Evolutionary conservation across 495 filamentous ascomycete genomes (phyloP).

Genomic region (Amorphotheca resinae): DNA sequence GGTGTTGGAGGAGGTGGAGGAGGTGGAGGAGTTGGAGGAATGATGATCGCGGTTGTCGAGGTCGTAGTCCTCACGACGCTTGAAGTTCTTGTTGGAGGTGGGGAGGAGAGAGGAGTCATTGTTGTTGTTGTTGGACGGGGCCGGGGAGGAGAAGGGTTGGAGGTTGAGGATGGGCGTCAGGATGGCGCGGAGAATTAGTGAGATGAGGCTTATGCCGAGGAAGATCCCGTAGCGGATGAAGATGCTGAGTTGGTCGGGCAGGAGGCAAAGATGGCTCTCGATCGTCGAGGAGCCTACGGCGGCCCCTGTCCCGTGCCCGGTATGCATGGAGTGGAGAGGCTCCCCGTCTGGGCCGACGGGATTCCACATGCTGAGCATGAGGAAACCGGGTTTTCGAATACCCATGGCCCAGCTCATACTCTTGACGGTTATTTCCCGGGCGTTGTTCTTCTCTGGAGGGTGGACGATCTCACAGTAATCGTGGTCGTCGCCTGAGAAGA

Average conservation of each 20-base stretch:
- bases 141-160: constrained; percentile 26
- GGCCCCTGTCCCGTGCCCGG: constrained; percentile 14
- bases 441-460: constrained; percentile 44
- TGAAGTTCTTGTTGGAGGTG: constrained; percentile 9
- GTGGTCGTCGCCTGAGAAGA: constrained; percentile 95
- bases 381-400: constrained; percentile 77
- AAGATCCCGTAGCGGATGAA: constrained; percentile 65
- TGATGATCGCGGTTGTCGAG: not conserved
- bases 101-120: constrained; percentile 11
- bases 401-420: constrained; percentile 93
- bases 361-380: constrained; percentile 85
- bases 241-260: constrained; percentile 76
- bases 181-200: constrained; percentile 49
- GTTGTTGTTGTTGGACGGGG: constrained; percentile 11
- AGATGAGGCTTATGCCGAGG: constrained; percentile 42
- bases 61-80: constrained; percentile 1
- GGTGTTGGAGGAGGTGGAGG: constrained; percentile 9
- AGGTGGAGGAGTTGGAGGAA: constrained; percentile 15
- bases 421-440: constrained; percentile 90
- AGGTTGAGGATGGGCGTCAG: constrained; percentile 37
- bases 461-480: constrained; percentile 92
- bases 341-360: constrained; percentile 58
- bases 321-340: constrained; percentile 27
- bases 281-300: constrained; percentile 37
- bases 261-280: constrained; percentile 80